These are phyloP conservation scores for Rhytidiadelphus loreus DNA, from an alignment of 225 moss, liverwort and hornwort species.

Conservation along the genomic window DNA sequence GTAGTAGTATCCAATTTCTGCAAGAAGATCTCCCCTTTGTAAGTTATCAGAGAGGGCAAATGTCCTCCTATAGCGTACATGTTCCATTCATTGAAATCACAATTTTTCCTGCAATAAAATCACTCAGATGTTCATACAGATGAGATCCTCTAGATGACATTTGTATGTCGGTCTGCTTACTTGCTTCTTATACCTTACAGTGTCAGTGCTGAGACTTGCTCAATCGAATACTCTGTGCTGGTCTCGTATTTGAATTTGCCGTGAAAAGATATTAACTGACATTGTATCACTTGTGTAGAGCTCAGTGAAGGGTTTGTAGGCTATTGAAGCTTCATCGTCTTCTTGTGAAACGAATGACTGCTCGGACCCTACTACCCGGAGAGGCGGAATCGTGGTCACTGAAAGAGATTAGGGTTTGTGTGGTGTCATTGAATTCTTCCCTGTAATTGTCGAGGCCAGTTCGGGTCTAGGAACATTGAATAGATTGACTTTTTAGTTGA, in stretches of 20 bases:
- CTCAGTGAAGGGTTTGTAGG: not conserved
- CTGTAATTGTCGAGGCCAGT: not conserved
- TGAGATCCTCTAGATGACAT: not conserved
- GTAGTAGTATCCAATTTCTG: not conserved
- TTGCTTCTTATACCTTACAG: not conserved
- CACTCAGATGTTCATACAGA: not conserved
- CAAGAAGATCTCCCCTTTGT: not conserved
- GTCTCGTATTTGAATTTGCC: not conserved
- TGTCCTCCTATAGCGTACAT: not conserved
- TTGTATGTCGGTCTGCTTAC: not conserved
- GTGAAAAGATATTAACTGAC: not conserved
- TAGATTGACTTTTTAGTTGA: not conserved
- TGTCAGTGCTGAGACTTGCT: not conserved
- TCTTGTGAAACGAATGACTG: not conserved
- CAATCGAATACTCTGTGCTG: not conserved
- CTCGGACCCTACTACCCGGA: not conserved
- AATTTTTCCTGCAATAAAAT: conserved; percentile 8
- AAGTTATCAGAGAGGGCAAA: conserved; percentile 10
- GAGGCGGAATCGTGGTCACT: not conserved
- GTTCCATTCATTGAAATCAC: conserved; percentile 6
- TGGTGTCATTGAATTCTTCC: not conserved
- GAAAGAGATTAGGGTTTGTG: not conserved
- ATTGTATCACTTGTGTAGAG: not conserved
- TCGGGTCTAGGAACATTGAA: not conserved
- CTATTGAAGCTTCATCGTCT: not conserved